Evolutionary conservation across 805 yeast species (phyloP).

Genomic region (Metschnikowia proteae): DNA sequence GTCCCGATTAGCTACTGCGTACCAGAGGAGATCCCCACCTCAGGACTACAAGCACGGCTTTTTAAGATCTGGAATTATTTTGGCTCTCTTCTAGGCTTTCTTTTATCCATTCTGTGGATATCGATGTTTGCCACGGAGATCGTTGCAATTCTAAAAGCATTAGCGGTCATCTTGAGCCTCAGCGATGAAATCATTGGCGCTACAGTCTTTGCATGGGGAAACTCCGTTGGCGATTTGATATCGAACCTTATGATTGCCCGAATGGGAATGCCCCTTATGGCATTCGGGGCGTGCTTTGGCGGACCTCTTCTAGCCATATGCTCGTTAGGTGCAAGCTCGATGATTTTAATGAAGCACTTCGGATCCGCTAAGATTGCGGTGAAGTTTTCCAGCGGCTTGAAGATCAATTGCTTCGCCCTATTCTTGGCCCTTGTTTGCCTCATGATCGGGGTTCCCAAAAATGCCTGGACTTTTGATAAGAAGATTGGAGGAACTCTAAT

Average conservation of each 20-base stretch:
- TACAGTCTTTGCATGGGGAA: slow-evolving; percentile 88
- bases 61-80: slow-evolving; percentile 17
- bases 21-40: background rate
- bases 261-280: slow-evolving; percentile 84
- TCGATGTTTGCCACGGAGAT: slow-evolving; percentile 67
- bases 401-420: slow-evolving; percentile 13
- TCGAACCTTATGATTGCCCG: slow-evolving; percentile 77
- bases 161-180: slow-evolving; percentile 56
- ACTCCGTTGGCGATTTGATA: slow-evolving; percentile 85
- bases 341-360: slow-evolving; percentile 11
- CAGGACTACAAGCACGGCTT: background rate
- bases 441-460: slow-evolving; percentile 11
- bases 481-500: slow-evolving; percentile 31
- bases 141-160: slow-evolving; percentile 56
- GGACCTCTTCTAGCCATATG: slow-evolving; percentile 81
- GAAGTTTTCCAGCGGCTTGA: slow-evolving; percentile 13
- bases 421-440: slow-evolving; percentile 11
- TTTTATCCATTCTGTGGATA: slow-evolving; percentile 63
- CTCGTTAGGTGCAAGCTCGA: slow-evolving; percentile 67
- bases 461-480: slow-evolving; percentile 32
- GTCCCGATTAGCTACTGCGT: background rate
- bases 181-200: slow-evolving; percentile 81
- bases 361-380: slow-evolving; percentile 7
- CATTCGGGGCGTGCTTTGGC: slow-evolving; percentile 93
- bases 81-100: slow-evolving; percentile 56